Base-by-base conservation (phyloP, 768 basidiomycete genomes). In the Cystoderma amianthinum region DNA sequence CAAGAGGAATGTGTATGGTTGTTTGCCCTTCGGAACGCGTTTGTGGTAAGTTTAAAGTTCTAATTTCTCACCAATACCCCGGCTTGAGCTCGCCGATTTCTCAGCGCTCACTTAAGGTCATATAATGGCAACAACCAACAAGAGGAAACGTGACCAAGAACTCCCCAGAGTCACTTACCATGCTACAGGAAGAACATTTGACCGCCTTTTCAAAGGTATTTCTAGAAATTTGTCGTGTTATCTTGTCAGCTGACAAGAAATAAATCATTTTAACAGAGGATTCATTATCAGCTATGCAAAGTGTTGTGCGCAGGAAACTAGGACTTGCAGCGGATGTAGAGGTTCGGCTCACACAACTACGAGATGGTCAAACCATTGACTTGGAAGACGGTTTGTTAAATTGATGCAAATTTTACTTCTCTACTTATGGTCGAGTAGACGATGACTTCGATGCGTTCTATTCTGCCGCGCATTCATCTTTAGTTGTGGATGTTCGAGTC, bases 401-500 rank as follows among this genome's bases (percentile, higher is more conserved):
- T 6, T 15, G 16, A 30, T 39, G 13, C 22, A 39, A 17, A 12
- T 40, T 36, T 39, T 36, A 35, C 23, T 24, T 20, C 15, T 30
- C 5, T 17, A 16, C 34, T 38, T 38, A 35, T 24, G 30, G 30
- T 36, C 43, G 32, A 47, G 7, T 47, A 90, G 87, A 86, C 33
- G 86, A 83, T 28, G 87, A 90, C 57, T 89, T 87, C 47, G 80
- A 82, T 41, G 85, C 85, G 2, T 85, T 89, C 57, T 59, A 63
- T 43, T 62, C 71, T 11, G 58, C 74, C 25, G 65, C 77, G 16
- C 61, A 59, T 39, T 52, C 64, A 6, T 49, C 53, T 3, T 55
- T 55, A 12, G 41, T 58, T 16, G 57, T 63, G 2, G 54, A 65
- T 38, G 64, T 74, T 19, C 56, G 67, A 42, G 63, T 78, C 2